phyloP scores from a whole-genome alignment of 2,329 filamentous ascomycete genomes.

The Trichoderma asperellum region DNA sequence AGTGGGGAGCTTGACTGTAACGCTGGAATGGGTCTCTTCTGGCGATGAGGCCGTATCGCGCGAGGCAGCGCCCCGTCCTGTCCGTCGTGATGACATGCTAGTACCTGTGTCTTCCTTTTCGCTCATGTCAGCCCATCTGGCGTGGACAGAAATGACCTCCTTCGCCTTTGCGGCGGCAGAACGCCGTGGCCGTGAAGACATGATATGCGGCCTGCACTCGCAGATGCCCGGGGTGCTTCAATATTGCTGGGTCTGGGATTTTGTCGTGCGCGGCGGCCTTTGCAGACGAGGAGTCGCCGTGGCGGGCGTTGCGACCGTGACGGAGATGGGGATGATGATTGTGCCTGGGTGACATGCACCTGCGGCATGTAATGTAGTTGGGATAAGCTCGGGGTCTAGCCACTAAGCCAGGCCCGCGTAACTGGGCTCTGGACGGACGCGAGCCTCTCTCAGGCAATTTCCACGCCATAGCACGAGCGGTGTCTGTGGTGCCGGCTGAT shows the following conservation, averaged over 20 bases:
- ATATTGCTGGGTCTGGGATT: not conserved
- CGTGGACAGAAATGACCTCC: constrained; percentile 49
- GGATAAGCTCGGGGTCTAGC: constrained; percentile 23
- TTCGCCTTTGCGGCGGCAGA: constrained; percentile 50
- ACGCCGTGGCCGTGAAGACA: constrained; percentile 54
- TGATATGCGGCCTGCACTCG: constrained; percentile 35
- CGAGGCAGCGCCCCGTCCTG: constrained; percentile 51
- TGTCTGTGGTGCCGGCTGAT: constrained; percentile 16
- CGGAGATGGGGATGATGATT: not conserved
- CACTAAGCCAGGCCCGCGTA: constrained; percentile 22
- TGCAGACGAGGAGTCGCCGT: not conserved
- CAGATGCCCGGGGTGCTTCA: constrained; percentile 9
- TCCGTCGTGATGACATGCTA: constrained; percentile 57
- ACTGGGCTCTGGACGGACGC: constrained; percentile 12
- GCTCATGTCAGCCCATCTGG: constrained; percentile 47
- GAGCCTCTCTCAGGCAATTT: constrained; percentile 18
- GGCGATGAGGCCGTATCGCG: constrained; percentile 53
- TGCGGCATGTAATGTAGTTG: constrained; percentile 18
- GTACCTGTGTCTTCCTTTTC: constrained; percentile 44
- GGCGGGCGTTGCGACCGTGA: not conserved
- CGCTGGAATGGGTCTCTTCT: constrained; percentile 47
- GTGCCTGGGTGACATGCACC: constrained; percentile 11
- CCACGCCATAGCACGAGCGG: not conserved
- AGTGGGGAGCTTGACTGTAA: constrained; percentile 58
- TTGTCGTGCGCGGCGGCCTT: not conserved